phyloP scores from a whole-genome alignment of 2,329 filamentous ascomycete species.

The Teratosphaeria nubilosa region DNA sequence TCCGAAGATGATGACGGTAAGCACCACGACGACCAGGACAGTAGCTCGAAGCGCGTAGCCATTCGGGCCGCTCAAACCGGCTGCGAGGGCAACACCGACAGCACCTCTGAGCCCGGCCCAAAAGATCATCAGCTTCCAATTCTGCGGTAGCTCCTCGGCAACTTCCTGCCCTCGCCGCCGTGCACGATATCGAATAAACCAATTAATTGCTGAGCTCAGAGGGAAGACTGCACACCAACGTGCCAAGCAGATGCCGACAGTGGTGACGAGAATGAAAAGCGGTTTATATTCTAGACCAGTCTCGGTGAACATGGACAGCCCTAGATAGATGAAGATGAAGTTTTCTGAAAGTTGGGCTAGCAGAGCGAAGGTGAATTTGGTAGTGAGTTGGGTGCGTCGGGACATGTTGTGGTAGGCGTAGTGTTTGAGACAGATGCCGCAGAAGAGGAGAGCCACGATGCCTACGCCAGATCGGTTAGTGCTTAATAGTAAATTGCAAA shows the following conservation, averaged over 20 bases:
- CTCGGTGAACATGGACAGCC: constrained; percentile 88
- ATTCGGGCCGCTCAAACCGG: constrained; percentile 64
- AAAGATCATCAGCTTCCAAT: constrained; percentile 99
- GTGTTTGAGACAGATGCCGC: constrained; percentile 95
- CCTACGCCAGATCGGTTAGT: constrained; percentile 41
- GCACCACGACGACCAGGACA: constrained; percentile 90
- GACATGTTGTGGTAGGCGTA: constrained; percentile 99
- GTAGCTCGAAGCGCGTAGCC: constrained; percentile 78
- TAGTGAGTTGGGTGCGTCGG: constrained; percentile 88
- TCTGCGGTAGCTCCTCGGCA: constrained; percentile 81
- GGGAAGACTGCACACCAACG: constrained; percentile 94
- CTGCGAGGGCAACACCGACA: constrained; percentile 88
- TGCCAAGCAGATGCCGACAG: constrained; percentile 82
- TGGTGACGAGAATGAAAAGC: constrained; percentile 85
- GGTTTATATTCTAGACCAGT: constrained; percentile 82
- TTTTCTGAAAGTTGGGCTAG: constrained; percentile 94
- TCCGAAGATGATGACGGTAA: constrained; percentile 97
- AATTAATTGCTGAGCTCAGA: constrained; percentile 80
- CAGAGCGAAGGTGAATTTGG: constrained; percentile 94
- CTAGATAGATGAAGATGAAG: constrained; percentile 99
- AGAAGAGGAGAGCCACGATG: constrained; percentile 94
- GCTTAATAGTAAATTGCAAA: background rate
- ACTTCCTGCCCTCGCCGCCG: constrained; percentile 64
- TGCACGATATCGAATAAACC: constrained; percentile 79
- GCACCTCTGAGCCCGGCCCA: constrained; percentile 95